A percentile compares a stretch with the other conserved stretches of the same genome.
Evolutionary conservation across 2,329 filamentous ascomycete genomes (phyloP).

Genomic region (Raffaelea albimanens): DNA sequence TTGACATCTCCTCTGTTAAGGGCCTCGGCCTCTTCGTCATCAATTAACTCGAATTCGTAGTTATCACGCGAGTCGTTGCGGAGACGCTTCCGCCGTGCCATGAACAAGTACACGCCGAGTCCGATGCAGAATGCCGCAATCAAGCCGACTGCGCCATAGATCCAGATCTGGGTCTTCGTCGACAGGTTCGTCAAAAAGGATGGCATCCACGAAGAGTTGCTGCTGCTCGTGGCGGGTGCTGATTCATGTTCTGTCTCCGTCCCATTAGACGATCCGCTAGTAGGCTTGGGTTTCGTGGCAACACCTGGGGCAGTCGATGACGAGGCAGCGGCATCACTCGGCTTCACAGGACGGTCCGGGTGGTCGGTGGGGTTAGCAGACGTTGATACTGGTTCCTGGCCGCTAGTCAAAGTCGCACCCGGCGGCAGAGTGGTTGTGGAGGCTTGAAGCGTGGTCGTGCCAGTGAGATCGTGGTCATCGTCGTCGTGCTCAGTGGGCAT

Average conservation of each 20-base stretch:
- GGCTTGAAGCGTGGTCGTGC: slow-evolving; percentile 51
- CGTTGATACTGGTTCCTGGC: neutral
- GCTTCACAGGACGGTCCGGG: slow-evolving; percentile 49
- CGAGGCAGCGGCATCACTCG: slow-evolving; percentile 19
- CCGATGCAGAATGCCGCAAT: slow-evolving; percentile 77
- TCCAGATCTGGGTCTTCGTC: slow-evolving; percentile 84
- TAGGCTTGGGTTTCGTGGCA: neutral
- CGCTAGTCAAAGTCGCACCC: slow-evolving; percentile 30
- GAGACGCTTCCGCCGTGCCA: slow-evolving; percentile 68
- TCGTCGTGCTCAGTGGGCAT: slow-evolving; percentile 79
- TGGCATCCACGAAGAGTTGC: slow-evolving; percentile 60
- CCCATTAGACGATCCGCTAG: slow-evolving; percentile 4
- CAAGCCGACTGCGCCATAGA: slow-evolving; percentile 75
- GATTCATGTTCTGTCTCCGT: slow-evolving; percentile 22
- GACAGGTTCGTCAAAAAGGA: slow-evolving; percentile 82
- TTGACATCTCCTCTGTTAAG: slow-evolving; percentile 27
- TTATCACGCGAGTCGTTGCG: slow-evolving; percentile 67
- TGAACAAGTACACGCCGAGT: slow-evolving; percentile 71
- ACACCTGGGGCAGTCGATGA: slow-evolving; percentile 12
- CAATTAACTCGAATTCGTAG: slow-evolving; percentile 91
- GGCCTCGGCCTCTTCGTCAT: slow-evolving; percentile 64
- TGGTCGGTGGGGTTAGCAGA: slow-evolving; percentile 46
- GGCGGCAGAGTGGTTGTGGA: slow-evolving; percentile 53
- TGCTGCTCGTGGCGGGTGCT: slow-evolving; percentile 23
- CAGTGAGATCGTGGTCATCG: slow-evolving; percentile 62